Conservation (phyloP, 1,139 yeast species). For the Protomyces gravidus region DNA sequence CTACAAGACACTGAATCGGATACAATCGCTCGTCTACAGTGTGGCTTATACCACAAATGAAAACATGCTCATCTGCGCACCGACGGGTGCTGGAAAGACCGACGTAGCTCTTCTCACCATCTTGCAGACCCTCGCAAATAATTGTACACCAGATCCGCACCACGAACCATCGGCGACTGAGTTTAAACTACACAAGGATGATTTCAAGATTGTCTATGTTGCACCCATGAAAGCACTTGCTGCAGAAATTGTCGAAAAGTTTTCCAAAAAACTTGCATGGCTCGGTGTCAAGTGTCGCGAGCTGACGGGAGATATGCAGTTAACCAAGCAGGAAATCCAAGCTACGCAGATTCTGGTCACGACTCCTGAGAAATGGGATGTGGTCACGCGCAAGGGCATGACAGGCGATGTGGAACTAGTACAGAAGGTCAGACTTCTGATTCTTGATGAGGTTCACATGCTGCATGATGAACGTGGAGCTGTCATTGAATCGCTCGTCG, state of each 20-base stretch:
- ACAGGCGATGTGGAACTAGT: constrained; percentile 82
- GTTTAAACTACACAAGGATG: constrained; percentile 67
- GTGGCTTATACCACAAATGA: constrained; percentile 91
- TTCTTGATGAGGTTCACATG: constrained; percentile 94
- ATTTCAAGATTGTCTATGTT: constrained; percentile 85
- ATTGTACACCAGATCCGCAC: constrained; percentile 43
- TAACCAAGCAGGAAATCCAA: constrained; percentile 75
- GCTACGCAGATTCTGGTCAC: constrained; percentile 89
- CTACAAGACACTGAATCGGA: constrained; percentile 71
- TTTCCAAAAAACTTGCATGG: constrained; percentile 72
- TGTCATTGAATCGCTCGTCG: constrained; percentile 90
- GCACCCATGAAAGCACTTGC: constrained; percentile 97
- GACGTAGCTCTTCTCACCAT: constrained; percentile 89
- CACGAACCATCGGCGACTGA: constrained; percentile 38
- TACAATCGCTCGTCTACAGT: constrained; percentile 89
- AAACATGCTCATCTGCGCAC: constrained; percentile 96
- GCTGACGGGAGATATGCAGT: constrained; percentile 94
- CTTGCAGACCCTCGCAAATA: constrained; percentile 73
- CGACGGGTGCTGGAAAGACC: constrained; percentile 99
- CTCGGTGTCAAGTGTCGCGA: constrained; percentile 82
- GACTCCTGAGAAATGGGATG: constrained; percentile 99
- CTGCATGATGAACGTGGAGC: constrained; percentile 98
- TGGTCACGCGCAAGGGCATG: constrained; percentile 77
- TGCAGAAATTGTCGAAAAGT: constrained; percentile 93
- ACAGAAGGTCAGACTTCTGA: constrained; percentile 73